phyloP scores from a whole-genome alignment of 1,284 basidiomycete species.

The Testicularia cyperi region DNA sequence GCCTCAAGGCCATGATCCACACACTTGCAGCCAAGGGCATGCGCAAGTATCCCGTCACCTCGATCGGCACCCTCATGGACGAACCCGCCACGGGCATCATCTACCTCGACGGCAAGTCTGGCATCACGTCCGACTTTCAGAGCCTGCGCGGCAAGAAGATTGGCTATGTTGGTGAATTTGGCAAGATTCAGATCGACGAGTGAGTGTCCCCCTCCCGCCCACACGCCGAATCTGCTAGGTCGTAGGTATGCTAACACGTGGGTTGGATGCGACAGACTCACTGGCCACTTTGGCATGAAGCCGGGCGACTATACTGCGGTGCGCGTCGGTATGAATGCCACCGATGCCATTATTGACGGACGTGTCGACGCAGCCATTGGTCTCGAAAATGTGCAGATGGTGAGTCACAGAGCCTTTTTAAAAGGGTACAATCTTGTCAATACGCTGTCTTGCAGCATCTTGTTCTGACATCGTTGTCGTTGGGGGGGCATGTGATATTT shows the following conservation, averaged over 20 bases:
- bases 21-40: slow-evolving; percentile 60
- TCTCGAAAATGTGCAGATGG: slow-evolving; percentile 61
- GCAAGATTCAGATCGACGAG: slow-evolving; percentile 61
- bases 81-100: slow-evolving; percentile 62
- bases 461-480: no score
- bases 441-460: no score
- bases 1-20: slow-evolving; percentile 61
- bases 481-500: no score
- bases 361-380: slow-evolving; percentile 61
- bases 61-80: slow-evolving; percentile 60
- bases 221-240: neutral
- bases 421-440: no score
- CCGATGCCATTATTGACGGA: slow-evolving; percentile 60
- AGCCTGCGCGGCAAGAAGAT: slow-evolving; percentile 61
- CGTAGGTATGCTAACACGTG: neutral
- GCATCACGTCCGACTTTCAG: slow-evolving; percentile 60
- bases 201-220: neutral
- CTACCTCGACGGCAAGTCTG: slow-evolving; percentile 60
- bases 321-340: slow-evolving; percentile 62
- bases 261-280: slow-evolving; percentile 19
- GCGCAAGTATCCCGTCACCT: slow-evolving; percentile 60
- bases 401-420: no score
- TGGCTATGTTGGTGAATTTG: slow-evolving; percentile 62
- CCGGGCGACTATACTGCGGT: slow-evolving; percentile 61
- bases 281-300: slow-evolving; percentile 48